phyloP scores from a whole-genome alignment of 2,329 filamentous ascomycete species.

The Harringtonia lauricola region DNA sequence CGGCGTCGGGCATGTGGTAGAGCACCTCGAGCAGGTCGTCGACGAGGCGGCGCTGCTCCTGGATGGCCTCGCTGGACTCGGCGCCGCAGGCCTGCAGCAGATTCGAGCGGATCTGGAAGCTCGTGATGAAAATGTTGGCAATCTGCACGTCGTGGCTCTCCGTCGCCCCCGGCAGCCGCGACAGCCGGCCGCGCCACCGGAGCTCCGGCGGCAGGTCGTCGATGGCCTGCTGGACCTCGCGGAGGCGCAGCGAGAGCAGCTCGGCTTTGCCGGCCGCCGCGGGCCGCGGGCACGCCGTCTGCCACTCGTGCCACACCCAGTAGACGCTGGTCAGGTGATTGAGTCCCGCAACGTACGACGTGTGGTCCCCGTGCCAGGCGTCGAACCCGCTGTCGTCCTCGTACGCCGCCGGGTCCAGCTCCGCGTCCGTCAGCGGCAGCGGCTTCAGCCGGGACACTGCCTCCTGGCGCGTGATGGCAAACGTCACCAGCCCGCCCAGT shows the following conservation, averaged over 20 bases:
- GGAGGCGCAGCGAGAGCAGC: slow-evolving; percentile 4
- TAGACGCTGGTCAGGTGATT: slow-evolving; percentile 22
- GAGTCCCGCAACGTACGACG: slow-evolving; percentile 21
- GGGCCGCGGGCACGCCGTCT: slow-evolving; percentile 15
- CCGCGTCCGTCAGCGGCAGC: neutral
- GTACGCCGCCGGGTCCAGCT: slow-evolving; percentile 1
- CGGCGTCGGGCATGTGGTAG: neutral
- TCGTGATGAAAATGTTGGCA: slow-evolving; percentile 25
- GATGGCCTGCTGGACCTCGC: slow-evolving; percentile 17
- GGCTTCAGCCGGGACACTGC: neutral
- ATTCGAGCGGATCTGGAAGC: slow-evolving; percentile 24
- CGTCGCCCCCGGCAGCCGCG: slow-evolving; percentile 17
- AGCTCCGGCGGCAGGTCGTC: slow-evolving; percentile 22
- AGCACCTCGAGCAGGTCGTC: slow-evolving; percentile 17
- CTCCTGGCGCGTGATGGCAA: neutral
- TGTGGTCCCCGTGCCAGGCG: slow-evolving; percentile 21
- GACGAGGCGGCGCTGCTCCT: slow-evolving; percentile 20
- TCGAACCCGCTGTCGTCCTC: neutral
- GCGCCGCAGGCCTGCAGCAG: slow-evolving; percentile 21
- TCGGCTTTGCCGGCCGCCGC: slow-evolving; percentile 3
- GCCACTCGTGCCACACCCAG: slow-evolving; percentile 22
- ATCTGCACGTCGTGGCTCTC: slow-evolving; percentile 25
- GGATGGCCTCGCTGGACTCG: slow-evolving; percentile 3
- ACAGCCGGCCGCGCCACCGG: slow-evolving; percentile 24
- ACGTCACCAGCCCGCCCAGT: neutral